phyloP scores from a whole-genome alignment of 2,329 filamentous ascomycete genomes.

The Neophaeococcomyces aloes region DNA sequence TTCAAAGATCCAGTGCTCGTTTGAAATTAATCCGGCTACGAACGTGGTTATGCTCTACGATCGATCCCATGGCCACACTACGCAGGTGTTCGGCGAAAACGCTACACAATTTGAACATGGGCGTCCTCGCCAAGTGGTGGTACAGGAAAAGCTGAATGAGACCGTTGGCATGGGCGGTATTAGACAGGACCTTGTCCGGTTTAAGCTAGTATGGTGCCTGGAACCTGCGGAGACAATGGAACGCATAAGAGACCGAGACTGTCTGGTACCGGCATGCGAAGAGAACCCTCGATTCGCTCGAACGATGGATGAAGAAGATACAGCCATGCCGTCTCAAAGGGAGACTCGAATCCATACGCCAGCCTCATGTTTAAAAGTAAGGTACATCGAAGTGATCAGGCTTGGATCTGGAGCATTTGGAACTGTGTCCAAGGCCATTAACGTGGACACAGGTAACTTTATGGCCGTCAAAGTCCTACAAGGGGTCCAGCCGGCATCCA shows the following conservation, averaged over 20 bases:
- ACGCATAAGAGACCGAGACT: background rate
- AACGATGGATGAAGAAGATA: background rate
- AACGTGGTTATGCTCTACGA: conserved; percentile 3
- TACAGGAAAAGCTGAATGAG: conserved; percentile 12
- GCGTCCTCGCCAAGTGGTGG: conserved; percentile 14
- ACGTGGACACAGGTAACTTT: conserved; percentile 17
- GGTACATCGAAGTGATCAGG: conserved; percentile 6
- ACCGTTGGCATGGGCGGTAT: conserved; percentile 16
- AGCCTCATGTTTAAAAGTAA: conserved; percentile 9
- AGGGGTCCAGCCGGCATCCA: background rate
- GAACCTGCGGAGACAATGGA: background rate
- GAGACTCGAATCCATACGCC: background rate
- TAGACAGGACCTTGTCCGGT: conserved; percentile 9
- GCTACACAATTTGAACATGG: conserved; percentile 12
- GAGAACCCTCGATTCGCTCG: conserved; percentile 1
- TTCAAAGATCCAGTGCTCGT: background rate
- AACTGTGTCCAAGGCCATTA: conserved; percentile 15
- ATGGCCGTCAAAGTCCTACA: conserved; percentile 15
- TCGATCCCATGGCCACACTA: conserved; percentile 12
- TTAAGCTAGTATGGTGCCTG: conserved; percentile 11
- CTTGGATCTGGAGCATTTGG: conserved; percentile 17
- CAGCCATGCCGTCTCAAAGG: background rate
- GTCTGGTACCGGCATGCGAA: background rate
- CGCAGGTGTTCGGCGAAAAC: conserved; percentile 15
- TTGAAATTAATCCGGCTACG: background rate